Base-by-base conservation (phyloP, 2,329 filamentous ascomycete species). In the Stagonosporopsis vannaccii region DNA sequence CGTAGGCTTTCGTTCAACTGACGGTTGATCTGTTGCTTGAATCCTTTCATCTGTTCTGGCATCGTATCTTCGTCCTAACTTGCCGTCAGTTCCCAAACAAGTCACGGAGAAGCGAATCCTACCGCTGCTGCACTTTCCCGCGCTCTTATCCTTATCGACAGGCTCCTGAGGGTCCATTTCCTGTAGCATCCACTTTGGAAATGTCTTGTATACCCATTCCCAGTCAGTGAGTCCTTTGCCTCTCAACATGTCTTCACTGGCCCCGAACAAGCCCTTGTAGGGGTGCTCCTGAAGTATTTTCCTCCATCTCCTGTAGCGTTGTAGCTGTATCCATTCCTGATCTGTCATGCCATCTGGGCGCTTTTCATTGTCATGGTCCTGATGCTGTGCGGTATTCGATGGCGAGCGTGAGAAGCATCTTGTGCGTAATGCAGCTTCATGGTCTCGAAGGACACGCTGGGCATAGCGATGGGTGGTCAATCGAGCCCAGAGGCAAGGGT, bases 241-340 rank as follows among this genome's bases (percentile, higher is more conserved):
- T 49, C 32, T 66, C 26, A 75, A 52, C 69, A 72, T 71, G 17
- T 69, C 65, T 50, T 76, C 69, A 40, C 73, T 75, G 2, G 75
- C 75, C 2, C 78, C 79, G 51, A 80, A 80, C 28, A 80, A 62
- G 8, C 75, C 72, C 48, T 74, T 69, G 49, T 81, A 80, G 11
- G 79, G 78, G 50, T 80, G 75, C 17, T 74, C 65, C 35, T 76
- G 69, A 30, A 80, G 45, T 23, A 61, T 56, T 58, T 59, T 65
- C 55, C 62, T 69, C 71, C 69, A 74, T n/a, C 51, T 61, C 19
- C 60, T 58, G 28, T 70, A 68, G 30, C 71, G 65, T 36, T 68
- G 66, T 17, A 70, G 37, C 40, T 70, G 70, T 35, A 67, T 51
- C 71, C 72, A 74, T 40, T 75, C 66, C 12, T 68, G 59, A 28